Evolutionary conservation across 129 eudicot genomes (phyloP), one percentile per base, ranked within the genome.

Genomic region (Helianthus tuberosus): DNA sequence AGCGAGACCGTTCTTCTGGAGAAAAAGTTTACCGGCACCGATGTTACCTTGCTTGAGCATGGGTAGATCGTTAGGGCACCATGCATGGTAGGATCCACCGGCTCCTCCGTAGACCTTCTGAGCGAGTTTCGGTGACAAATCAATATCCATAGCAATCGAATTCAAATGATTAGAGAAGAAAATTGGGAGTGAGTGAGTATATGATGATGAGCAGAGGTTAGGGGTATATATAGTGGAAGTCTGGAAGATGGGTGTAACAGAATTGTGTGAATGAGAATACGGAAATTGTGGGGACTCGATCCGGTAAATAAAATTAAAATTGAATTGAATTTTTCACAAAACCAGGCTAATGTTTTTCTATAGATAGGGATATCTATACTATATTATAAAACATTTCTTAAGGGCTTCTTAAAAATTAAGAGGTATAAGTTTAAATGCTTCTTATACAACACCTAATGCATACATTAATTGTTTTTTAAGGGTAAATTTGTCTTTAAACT

Each of bases 11-110:
- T 76, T 44, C 72, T 91, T 88, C 82, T 61, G 60, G 1, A 91
- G 92, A 8, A 82, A 75, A 58, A 91, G 87, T 41, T 91, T 91
- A 14, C 83, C 86, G 3, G 97, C 97, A 3, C 97, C 97, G 54
- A 91, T 86, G 78, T 91, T 88, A 25, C 90, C 96, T 69, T 86
- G 73, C 3, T 75, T 69, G 11, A 91, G 83, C 96, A 91, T 91
- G 1, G 92, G 89, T 1, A 91, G 79, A 5, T 91, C 97, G 11
- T 80, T 46, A 0, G 97, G 97, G 20, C 84, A 82, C 97, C 97
- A 91, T 64, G 90, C 86, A 64, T 80, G 70, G 68, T 91, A 91
- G 5, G 85, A 72, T 15, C 97, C 97, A 17, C 96, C 96, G 11
- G 80, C 81, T 4, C 88, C 90, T n/a, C 92, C 92, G 36, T 88